Percentiles rank a stretch among this genome's conserved stretches.
These are phyloP conservation scores for Solanum sparsipilum DNA, from an alignment of 257 asterid species.

Conservation along the genomic window DNA sequence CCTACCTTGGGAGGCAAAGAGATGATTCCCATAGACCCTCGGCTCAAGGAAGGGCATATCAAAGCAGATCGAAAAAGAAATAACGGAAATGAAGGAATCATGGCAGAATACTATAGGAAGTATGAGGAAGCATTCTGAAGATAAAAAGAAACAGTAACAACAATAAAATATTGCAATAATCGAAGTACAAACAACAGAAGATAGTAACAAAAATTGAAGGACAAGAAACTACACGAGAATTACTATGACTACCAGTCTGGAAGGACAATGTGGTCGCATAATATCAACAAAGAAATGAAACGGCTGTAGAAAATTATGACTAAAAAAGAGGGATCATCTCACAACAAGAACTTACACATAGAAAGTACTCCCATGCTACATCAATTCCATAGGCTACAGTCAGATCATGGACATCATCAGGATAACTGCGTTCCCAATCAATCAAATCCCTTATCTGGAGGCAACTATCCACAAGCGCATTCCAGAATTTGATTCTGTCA, in stretches of 20 bases:
- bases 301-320: background rate
- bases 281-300: background rate
- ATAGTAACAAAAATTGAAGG: background rate
- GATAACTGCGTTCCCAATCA: conserved; percentile 95
- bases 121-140: background rate
- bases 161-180: background rate
- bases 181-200: background rate
- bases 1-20: background rate
- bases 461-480: conserved; percentile 43
- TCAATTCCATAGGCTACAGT: conserved; percentile 60
- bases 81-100: background rate
- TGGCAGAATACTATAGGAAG: background rate
- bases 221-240: background rate
- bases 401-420: conserved; percentile 63
- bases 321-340: background rate
- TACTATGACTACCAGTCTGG: background rate
- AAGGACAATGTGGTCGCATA: background rate
- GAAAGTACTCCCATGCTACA: conserved; percentile 52
- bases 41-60: background rate
- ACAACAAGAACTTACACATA: conserved; percentile 44
- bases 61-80: background rate
- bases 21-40: background rate
- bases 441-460: conserved; percentile 47
- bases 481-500: conserved; percentile 60
- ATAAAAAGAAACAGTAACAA: background rate